These are phyloP conservation scores for Collybia nuda DNA, from an alignment of 768 basidiomycete species.

Conservation along the genomic window DNA sequence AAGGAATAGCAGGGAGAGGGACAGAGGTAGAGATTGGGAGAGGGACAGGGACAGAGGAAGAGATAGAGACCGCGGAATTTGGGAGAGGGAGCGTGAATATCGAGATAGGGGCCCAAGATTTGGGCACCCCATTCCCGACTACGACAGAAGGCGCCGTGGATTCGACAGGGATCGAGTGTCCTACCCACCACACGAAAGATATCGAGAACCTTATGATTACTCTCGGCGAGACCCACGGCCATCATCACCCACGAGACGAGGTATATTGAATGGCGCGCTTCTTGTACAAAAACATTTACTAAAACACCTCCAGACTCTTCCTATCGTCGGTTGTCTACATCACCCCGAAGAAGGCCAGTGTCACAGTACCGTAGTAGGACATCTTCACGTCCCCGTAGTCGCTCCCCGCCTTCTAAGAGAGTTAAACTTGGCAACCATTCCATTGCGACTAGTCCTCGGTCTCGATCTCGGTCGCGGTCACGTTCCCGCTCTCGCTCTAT, in stretches of 20 bases:
- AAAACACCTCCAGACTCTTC: not conserved
- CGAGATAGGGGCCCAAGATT: conserved; percentile 11
- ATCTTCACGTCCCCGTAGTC: conserved; percentile 23
- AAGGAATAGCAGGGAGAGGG: conserved; percentile 20
- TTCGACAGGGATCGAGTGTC: conserved; percentile 21
- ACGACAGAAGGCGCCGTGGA: conserved; percentile 17
- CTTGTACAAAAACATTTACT: not conserved
- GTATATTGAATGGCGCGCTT: conserved; percentile 7
- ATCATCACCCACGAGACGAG: conserved; percentile 13
- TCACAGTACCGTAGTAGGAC: conserved; percentile 18
- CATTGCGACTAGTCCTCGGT: not conserved
- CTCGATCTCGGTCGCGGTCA: conserved; percentile 20
- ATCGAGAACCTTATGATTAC: conserved; percentile 17
- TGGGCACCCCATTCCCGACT: conserved; percentile 9
- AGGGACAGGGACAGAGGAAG: conserved; percentile 7
- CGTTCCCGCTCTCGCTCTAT: conserved; percentile 29
- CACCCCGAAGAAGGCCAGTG: conserved; percentile 22
- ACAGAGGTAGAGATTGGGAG: conserved; percentile 6
- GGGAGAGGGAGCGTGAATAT: conserved; percentile 14
- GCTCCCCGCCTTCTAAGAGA: conserved; percentile 12
- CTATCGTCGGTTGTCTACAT: conserved; percentile 22
- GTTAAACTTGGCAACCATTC: conserved; percentile 1
- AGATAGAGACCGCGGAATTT: conserved; percentile 14
- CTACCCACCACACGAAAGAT: conserved; percentile 18
- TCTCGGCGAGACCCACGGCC: conserved; percentile 19